These are phyloP conservation scores for Sclerotinia spermophila DNA, from an alignment of 2,329 filamentous ascomycete genomes.

Conservation along the genomic window DNA sequence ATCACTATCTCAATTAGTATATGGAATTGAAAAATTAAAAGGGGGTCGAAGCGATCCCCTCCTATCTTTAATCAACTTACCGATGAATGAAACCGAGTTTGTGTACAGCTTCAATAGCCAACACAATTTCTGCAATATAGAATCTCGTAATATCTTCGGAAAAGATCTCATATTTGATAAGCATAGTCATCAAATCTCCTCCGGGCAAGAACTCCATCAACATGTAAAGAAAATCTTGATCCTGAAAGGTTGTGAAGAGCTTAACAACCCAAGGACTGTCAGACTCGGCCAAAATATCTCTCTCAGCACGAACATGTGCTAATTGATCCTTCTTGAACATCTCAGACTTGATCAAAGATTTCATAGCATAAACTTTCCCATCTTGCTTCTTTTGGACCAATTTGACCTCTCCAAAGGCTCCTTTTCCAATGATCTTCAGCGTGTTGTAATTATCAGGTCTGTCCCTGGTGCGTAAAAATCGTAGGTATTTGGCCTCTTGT, in stretches of 20 bases:
- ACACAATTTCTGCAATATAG: conserved; percentile 96
- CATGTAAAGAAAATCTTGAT: conserved; percentile 95
- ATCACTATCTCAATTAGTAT: conserved; percentile 56
- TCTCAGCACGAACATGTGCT: conserved; percentile 93
- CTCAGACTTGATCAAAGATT: conserved; percentile 96
- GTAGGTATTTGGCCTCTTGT: conserved; percentile 87
- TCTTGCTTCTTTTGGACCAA: conserved; percentile 95
- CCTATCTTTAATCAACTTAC: conserved; percentile 49
- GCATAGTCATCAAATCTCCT: conserved; percentile 98
- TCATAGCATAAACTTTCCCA: conserved; percentile 96
- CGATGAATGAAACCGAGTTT: conserved; percentile 98
- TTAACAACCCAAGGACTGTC: conserved; percentile 99
- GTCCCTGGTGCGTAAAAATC: conserved; percentile 90
- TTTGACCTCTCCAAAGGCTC: conserved; percentile 97
- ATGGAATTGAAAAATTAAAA: not conserved
- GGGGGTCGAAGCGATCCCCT: not conserved
- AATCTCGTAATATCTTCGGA: conserved; percentile 98
- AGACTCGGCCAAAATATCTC: conserved; percentile 97
- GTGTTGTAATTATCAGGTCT: conserved; percentile 92
- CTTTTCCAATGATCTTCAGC: conserved; percentile 97
- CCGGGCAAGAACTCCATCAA: conserved; percentile 99
- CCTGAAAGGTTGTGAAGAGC: conserved; percentile 97
- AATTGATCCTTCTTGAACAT: conserved; percentile 99
- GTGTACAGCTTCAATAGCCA: conserved; percentile 98
- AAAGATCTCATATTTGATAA: conserved; percentile 99